These are phyloP conservation scores for Boletellus deceptivus DNA, from an alignment of 1,284 basidiomycete genomes.

Conservation along the genomic window DNA sequence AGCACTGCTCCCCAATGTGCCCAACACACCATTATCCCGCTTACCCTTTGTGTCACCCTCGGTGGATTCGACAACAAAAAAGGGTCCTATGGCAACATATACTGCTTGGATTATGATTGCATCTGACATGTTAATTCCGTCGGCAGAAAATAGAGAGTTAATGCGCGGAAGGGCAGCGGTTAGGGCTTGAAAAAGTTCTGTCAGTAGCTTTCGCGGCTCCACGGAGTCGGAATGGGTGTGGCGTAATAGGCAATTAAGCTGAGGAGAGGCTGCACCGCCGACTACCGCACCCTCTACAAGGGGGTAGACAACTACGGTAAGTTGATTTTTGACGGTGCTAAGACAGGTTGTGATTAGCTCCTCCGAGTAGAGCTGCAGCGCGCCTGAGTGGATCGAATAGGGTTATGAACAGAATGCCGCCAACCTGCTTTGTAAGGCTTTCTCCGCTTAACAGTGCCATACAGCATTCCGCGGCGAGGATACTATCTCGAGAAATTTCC, in stretches of 20 bases:
- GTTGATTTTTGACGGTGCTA: constrained; percentile 72
- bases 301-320: constrained; percentile 81
- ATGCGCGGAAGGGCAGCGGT: constrained; percentile 68
- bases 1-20: constrained; percentile 63
- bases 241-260: constrained; percentile 56
- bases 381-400: constrained; percentile 6
- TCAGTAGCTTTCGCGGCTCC: constrained; percentile 51
- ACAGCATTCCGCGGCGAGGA: constrained; percentile 80
- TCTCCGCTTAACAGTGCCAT: constrained; percentile 77
- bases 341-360: constrained; percentile 85
- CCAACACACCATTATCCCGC: constrained; percentile 54
- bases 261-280: constrained; percentile 42
- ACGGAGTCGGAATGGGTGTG: constrained; percentile 40
- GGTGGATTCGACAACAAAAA: constrained; percentile 77
- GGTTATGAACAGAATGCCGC: constrained; percentile 15
- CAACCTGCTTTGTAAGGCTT: constrained; percentile 78
- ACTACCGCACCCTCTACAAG: constrained; percentile 74
- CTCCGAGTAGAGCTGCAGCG: constrained; percentile 79
- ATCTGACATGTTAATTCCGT: constrained; percentile 79
- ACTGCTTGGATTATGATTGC: constrained; percentile 86
- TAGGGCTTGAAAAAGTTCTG: constrained; percentile 65
- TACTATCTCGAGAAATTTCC: constrained; percentile 63
- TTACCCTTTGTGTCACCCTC: constrained; percentile 53
- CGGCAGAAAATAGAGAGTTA: constrained; percentile 64
- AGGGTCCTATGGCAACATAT: constrained; percentile 89